Conservation (phyloP, 2,329 filamentous ascomycete species). For the Beauveria bassiana region DNA sequence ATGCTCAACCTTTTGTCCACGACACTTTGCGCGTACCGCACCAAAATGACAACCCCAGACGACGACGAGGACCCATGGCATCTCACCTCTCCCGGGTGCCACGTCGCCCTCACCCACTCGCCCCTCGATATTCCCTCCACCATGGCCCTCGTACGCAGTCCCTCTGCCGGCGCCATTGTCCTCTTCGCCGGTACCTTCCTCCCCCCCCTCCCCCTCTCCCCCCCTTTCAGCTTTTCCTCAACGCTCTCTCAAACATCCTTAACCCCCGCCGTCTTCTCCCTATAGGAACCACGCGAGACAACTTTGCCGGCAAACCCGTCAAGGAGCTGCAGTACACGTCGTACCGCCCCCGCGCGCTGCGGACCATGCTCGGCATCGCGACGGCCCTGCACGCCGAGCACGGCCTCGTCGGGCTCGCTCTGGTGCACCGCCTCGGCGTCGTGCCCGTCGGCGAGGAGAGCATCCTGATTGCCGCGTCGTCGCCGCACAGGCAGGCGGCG, state of each 20-base stretch:
- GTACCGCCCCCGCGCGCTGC: conserved; percentile 62
- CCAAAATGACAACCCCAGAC: neutral
- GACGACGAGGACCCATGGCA: conserved; percentile 26
- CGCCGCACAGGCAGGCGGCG: conserved; percentile 73
- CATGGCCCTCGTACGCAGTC: conserved; percentile 62
- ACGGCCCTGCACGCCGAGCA: conserved; percentile 51
- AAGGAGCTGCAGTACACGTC: conserved; percentile 68
- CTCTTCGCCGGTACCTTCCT: conserved; percentile 58
- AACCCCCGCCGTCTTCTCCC: neutral
- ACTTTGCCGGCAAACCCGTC: conserved; percentile 63
- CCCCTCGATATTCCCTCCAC: conserved; percentile 48
- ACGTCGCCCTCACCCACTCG: conserved; percentile 61
- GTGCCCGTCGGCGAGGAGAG: conserved; percentile 92
- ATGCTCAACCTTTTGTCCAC: no score
- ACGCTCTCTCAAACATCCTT: neutral
- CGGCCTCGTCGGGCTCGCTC: conserved; percentile 62
- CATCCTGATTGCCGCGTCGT: conserved; percentile 79
- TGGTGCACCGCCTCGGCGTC: conserved; percentile 75
- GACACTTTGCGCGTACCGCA: neutral
- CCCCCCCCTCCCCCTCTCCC: no score
- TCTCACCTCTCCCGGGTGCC: conserved; percentile 43
- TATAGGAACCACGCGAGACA: conserved; percentile 68
- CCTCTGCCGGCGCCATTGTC: conserved; percentile 68
- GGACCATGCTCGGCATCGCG: conserved; percentile 60
- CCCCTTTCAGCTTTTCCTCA: neutral